A percentile compares a stretch with the other conserved stretches of the same genome.
These are phyloP conservation scores for Suhomyces choctaworum DNA, from an alignment of 1,139 yeast species.

Conservation along the genomic window DNA sequence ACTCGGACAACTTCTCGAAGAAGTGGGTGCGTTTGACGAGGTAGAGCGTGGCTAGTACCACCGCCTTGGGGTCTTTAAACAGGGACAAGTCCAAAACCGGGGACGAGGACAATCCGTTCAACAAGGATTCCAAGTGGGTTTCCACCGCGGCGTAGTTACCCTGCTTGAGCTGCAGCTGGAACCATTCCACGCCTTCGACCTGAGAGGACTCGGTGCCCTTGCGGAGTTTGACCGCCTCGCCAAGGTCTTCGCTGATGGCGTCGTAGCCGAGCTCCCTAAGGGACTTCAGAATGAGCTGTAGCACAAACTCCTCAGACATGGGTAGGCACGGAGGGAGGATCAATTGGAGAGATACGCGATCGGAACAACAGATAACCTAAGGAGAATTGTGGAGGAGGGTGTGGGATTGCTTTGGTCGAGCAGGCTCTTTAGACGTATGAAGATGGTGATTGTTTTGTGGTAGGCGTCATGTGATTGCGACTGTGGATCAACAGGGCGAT, in stretches of 20 bases:
- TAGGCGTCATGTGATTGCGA: not conserved
- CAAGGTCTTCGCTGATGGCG: constrained; percentile 18
- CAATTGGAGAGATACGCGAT: not conserved
- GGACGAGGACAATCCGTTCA: not conserved
- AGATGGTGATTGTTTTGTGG: not conserved
- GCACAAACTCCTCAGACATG: constrained; percentile 31
- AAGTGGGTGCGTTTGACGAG: constrained; percentile 28
- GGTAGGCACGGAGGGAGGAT: not conserved
- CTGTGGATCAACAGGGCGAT: no score
- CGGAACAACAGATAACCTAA: not conserved
- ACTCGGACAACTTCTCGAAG: constrained; percentile 19
- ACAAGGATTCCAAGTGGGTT: constrained; percentile 8
- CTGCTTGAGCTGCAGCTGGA: constrained; percentile 21
- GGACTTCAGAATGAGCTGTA: constrained; percentile 34
- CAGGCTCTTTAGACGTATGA: not conserved
- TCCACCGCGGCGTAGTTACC: constrained; percentile 25
- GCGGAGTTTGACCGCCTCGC: constrained; percentile 14
- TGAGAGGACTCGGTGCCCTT: constrained; percentile 6
- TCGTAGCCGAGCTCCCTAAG: constrained; percentile 34
- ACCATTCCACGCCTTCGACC: constrained; percentile 23
- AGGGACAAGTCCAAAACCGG: constrained; percentile 5
- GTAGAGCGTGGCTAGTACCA: constrained; percentile 24
- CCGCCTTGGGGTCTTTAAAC: constrained; percentile 15
- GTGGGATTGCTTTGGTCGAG: not conserved
- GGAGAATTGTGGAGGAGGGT: not conserved